Evolutionary conservation across 345 rosid genomes (phyloP), one percentile per base, ranked within the genome.

Genomic region (Eucalyptus coolabah): DNA sequence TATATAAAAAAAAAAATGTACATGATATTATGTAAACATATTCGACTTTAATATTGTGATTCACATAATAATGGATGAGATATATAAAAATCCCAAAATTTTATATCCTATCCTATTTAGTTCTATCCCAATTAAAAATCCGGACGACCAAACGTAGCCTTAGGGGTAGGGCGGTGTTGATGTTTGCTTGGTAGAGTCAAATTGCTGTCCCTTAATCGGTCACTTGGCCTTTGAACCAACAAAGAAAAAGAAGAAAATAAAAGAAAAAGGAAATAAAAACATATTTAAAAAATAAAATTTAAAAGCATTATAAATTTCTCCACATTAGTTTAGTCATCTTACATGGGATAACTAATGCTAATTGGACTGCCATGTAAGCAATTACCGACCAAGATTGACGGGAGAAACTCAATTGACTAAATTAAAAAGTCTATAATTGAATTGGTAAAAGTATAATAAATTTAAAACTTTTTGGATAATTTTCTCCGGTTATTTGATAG

Each of bases 61-160:
- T 50, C 51, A 50, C 18, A 18, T 2, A 50, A 50, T 1, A 50
- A 6, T 50, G 0, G 1, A 50, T 0, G 0, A 13, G 0, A 50
- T 50, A 50, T 50, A 50, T 5, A 50, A 50, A 50, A 50, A 50
- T 15, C 7, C 7, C 1, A 5, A 0, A 6, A 50, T 50, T 50
- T 50, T 1, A 50, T 50, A 50, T 50, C 51, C 0, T 50, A 50
- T 50, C 7, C 0, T 50, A 50, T 50, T 7, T 0, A 50, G 0
- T 14, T 1, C 0, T 50, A 14, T 50, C 17, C 6, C 18, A 50
- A 50, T 50, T 50, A 50, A 0, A 50, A 50, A 50, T 50, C 0
- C 7, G 2, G 3, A 50, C 0, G 17, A 14, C 51, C 18, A 50
- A 50, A 50, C 16, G 1, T 50, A 50, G 18, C 3, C 7, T 15